phyloP scores from a whole-genome alignment of 2,329 filamentous ascomycete species.

The Sporothrix globosa region DNA sequence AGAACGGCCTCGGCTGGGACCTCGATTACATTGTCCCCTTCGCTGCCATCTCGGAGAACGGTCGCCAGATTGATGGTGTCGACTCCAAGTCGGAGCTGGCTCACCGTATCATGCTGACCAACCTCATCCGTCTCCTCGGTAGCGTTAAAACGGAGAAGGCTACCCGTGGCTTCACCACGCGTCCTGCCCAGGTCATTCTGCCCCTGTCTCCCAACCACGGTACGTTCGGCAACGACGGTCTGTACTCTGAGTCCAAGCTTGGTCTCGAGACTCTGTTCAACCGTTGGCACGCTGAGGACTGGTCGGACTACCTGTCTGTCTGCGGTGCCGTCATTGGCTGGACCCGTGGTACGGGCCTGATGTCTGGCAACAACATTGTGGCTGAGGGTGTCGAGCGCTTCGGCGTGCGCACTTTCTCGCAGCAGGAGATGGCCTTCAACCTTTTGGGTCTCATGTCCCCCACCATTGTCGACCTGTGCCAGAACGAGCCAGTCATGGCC shows the following conservation, averaged over 20 bases:
- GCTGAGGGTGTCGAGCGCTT: conserved; percentile 96
- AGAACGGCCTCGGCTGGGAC: conserved; percentile 97
- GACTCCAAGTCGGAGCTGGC: conserved; percentile 98
- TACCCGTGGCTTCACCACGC: conserved; percentile 85
- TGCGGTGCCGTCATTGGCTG: conserved; percentile 98
- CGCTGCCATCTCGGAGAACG: conserved; percentile 95
- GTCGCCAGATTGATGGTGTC: conserved; percentile 93
- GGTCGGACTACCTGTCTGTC: conserved; percentile 96
- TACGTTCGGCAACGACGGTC: conserved; percentile 95
- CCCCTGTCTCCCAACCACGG: conserved; percentile 97
- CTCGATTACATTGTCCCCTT: conserved; percentile 95
- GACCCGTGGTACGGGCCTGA: conserved; percentile 94
- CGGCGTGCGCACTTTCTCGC: conserved; percentile 96
- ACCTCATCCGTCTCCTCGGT: conserved; percentile 87
- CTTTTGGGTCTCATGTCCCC: conserved; percentile 94
- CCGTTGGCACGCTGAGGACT: conserved; percentile 96
- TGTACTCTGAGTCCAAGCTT: conserved; percentile 95
- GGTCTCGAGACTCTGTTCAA: conserved; percentile 97
- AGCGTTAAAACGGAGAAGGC: conserved; percentile 89
- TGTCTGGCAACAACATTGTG: conserved; percentile 68
- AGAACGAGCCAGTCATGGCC: conserved; percentile 92
- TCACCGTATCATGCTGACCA: conserved; percentile 98
- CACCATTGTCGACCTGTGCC: conserved; percentile 90
- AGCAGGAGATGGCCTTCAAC: conserved; percentile 99
- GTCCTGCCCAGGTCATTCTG: conserved; percentile 93